phyloP scores from a whole-genome alignment of 352 stramenopile genomes.

The Blastocystis sp. region DNA sequence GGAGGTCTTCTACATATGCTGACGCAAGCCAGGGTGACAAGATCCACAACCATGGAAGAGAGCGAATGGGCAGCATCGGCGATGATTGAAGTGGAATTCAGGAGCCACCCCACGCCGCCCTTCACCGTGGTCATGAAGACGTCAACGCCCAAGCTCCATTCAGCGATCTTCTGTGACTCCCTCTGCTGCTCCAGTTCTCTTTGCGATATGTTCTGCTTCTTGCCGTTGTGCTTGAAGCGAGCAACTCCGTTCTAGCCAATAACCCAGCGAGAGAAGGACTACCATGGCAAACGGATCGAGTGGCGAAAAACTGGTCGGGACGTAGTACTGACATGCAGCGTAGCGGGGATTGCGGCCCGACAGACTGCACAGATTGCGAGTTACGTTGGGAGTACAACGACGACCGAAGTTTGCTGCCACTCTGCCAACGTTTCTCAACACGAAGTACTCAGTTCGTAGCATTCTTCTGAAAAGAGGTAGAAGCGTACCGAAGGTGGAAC shows the following conservation, averaged over 20 bases:
- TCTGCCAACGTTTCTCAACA: slow-evolving; percentile 17
- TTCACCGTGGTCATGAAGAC: slow-evolving; percentile 71
- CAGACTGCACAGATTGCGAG: slow-evolving; percentile 37
- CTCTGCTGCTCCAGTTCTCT: slow-evolving; percentile 54
- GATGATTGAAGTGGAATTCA: slow-evolving; percentile 71
- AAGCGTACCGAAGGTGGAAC: background rate
- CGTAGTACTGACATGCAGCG: background rate
- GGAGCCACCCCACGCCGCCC: slow-evolving; percentile 50
- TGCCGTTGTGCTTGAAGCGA: slow-evolving; percentile 23
- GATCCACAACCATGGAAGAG: slow-evolving; percentile 37
- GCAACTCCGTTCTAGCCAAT: slow-evolving; percentile 9
- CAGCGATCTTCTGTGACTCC: slow-evolving; percentile 71
- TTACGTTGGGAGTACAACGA: background rate
- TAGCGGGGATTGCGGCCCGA: background rate
- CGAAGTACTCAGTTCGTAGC: slow-evolving; percentile 29
- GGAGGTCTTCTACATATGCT: slow-evolving; percentile 29
- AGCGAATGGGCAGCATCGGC: slow-evolving; percentile 71
- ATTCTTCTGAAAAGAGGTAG: background rate
- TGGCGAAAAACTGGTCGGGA: background rate
- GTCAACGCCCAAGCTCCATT: slow-evolving; percentile 65
- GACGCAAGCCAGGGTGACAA: slow-evolving; percentile 49
- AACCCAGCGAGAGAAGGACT: background rate
- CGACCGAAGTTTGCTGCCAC: background rate
- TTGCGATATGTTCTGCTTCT: background rate
- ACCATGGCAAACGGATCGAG: slow-evolving; percentile 25